phyloP scores from a whole-genome alignment of 73 alveolate species.

The Symbiodinium natans region DNA sequence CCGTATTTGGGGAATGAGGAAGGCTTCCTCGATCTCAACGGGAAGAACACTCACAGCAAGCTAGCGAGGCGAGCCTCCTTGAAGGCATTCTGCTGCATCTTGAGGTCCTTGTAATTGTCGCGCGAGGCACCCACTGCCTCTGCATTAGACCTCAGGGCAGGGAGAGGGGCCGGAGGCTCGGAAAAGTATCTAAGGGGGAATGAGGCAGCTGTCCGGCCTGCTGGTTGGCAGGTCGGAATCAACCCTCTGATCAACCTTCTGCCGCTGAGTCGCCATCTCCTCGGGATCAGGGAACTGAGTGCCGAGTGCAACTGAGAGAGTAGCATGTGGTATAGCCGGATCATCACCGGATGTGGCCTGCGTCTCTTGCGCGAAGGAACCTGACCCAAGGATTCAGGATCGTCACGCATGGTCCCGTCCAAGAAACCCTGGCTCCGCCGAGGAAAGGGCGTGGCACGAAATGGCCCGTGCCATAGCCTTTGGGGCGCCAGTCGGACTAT shows the following conservation, averaged over 20 bases:
- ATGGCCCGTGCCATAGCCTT: slow-evolving; percentile 89
- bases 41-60: too few species aligned
- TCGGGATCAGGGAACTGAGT: too few species aligned
- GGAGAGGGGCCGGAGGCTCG: too few species aligned
- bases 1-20: too few species aligned
- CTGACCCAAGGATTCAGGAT: too few species aligned
- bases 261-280: background rate
- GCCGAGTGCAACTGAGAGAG: too few species aligned
- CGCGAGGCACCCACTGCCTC: slow-evolving; percentile 1
- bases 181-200: too few species aligned
- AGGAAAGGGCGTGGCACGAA: slow-evolving; percentile 30
- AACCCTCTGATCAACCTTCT: background rate
- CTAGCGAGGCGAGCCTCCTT: slow-evolving; percentile 75
- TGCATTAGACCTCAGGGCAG: background rate
- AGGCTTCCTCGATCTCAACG: too few species aligned
- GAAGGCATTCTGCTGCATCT: slow-evolving; percentile 36
- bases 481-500: too few species aligned
- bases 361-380: slow-evolving; percentile 58
- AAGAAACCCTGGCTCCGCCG: too few species aligned
- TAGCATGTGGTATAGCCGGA: background rate
- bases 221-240: background rate
- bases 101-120: slow-evolving; percentile 83
- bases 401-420: too few species aligned
- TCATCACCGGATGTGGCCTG: background rate
- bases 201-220: background rate